Percentiles rank a stretch among this genome's conserved stretches.
These are phyloP conservation scores for Aspergillus ochraceoroseus DNA, from an alignment of 2,329 filamentous ascomycete species.

Conservation along the genomic window DNA sequence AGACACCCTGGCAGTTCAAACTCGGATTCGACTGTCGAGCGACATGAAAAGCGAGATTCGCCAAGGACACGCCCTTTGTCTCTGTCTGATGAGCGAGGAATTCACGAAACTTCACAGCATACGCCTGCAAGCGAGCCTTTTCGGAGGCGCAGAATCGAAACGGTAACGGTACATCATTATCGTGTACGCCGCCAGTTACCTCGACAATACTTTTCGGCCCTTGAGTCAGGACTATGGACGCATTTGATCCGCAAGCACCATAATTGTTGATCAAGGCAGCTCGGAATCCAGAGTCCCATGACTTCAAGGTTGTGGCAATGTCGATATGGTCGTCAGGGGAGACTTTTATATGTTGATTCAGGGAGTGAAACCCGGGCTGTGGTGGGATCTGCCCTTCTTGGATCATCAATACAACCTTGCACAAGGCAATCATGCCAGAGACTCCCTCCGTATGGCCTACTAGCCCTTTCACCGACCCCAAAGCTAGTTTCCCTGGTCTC, in stretches of 20 bases:
- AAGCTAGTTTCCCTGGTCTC: slow-evolving; percentile 13
- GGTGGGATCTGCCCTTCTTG: slow-evolving; percentile 24
- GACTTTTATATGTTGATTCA: slow-evolving; percentile 23
- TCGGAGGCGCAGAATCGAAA: slow-evolving; percentile 18
- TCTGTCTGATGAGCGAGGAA: slow-evolving; percentile 3
- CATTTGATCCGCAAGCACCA: slow-evolving; percentile 29
- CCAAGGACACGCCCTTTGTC: slow-evolving; percentile 4
- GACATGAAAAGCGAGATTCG: slow-evolving; percentile 17
- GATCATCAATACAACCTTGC: slow-evolving; percentile 33
- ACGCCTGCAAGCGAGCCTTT: slow-evolving; percentile 12
- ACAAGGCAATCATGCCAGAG: slow-evolving; percentile 30
- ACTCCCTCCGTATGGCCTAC: slow-evolving; percentile 36
- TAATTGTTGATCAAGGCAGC: slow-evolving; percentile 31
- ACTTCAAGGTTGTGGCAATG: slow-evolving; percentile 11
- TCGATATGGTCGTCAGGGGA: slow-evolving; percentile 17
- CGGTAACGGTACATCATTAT: slow-evolving; percentile 5
- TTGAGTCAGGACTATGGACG: slow-evolving; percentile 27
- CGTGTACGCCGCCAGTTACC: slow-evolving; percentile 7
- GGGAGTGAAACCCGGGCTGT: slow-evolving; percentile 25
- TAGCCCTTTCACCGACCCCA: slow-evolving; percentile 34
- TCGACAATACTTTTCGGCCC: background rate
- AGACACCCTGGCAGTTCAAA: slow-evolving; percentile 12
- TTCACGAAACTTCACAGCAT: slow-evolving; percentile 3
- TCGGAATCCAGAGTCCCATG: slow-evolving; percentile 18
- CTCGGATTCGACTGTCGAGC: slow-evolving; percentile 20